These are phyloP conservation scores for Xylaria acuta DNA, from an alignment of 495 filamentous ascomycete genomes.

Conservation along the genomic window DNA sequence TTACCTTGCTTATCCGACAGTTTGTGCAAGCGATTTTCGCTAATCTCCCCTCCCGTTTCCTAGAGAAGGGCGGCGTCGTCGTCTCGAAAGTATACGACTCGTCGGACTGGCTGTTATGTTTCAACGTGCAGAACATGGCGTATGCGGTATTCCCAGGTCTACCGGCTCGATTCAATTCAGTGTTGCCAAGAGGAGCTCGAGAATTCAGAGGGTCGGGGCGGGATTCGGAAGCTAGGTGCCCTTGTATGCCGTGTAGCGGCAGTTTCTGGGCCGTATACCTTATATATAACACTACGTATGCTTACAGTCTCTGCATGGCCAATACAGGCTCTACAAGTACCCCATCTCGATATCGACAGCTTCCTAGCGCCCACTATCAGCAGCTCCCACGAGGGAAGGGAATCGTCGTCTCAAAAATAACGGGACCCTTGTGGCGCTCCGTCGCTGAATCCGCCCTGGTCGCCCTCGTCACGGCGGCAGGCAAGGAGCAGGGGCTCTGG, in stretches of 20 bases:
- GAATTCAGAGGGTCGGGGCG: constrained; percentile 9
- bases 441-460: background rate
- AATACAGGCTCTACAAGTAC: constrained; percentile 2
- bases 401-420: constrained; percentile 22
- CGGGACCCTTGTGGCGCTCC: background rate
- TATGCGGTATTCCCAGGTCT: background rate
- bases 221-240: constrained; percentile 8
- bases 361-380: constrained; percentile 8
- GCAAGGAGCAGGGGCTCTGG: constrained; percentile 21
- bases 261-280: constrained; percentile 3
- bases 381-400: background rate
- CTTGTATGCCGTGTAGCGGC: constrained; percentile 17
- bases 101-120: constrained; percentile 24
- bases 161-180: background rate
- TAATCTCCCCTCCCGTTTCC: constrained; percentile 26
- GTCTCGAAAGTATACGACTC: constrained; percentile 30
- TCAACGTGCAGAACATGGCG: constrained; percentile 30
- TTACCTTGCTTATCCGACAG: constrained; percentile 32
- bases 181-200: constrained; percentile 9
- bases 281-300: constrained; percentile 18
- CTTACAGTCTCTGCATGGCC: constrained; percentile 5
- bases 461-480: constrained; percentile 17
- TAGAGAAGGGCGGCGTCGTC: constrained; percentile 28
- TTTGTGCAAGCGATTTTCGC: constrained; percentile 29
- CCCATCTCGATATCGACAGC: background rate